phyloP scores from a whole-genome alignment of 371 early-diverging fungal genomes.

The Mucor mucedo region DNA sequence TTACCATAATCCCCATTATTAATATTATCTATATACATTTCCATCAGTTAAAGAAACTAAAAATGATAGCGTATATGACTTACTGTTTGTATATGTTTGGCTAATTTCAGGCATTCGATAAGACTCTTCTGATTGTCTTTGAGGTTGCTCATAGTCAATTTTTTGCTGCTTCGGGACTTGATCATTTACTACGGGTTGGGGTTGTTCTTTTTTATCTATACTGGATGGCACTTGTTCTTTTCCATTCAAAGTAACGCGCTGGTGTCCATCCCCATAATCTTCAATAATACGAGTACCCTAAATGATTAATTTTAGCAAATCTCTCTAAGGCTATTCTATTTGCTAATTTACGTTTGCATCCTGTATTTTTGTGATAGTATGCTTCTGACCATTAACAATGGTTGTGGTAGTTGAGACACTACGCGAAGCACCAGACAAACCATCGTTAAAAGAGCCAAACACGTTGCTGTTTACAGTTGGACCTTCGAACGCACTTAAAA shows the following conservation, averaged over 20 bases:
- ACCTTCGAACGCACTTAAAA: not conserved
- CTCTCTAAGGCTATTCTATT: not conserved
- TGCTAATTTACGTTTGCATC: slow-evolving; percentile 11
- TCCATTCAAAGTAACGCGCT: slow-evolving; percentile 28
- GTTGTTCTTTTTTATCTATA: not conserved
- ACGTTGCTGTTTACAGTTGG: not conserved
- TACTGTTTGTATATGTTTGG: slow-evolving; percentile 8
- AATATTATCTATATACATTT: not conserved
- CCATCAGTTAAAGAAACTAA: not conserved
- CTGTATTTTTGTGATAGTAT: slow-evolving; percentile 22
- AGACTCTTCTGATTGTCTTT: not conserved
- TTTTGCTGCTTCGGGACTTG: not conserved
- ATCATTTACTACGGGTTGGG: slow-evolving; percentile 2
- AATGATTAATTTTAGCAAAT: not conserved
- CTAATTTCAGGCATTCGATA: slow-evolving; percentile 6
- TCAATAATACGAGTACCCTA: slow-evolving; percentile 23
- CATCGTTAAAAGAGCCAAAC: not conserved
- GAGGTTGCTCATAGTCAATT: not conserved
- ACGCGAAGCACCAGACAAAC: slow-evolving; percentile 3
- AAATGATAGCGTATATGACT: not conserved
- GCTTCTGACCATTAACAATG: slow-evolving; percentile 24
- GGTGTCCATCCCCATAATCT: slow-evolving; percentile 26
- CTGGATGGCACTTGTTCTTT: slow-evolving; percentile 4
- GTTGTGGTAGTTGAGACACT: slow-evolving; percentile 24
- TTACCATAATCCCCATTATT: not conserved